Base-by-base conservation (phyloP, 176 grass and related monocot genomes). In the Aegilops bicornis region DNA sequence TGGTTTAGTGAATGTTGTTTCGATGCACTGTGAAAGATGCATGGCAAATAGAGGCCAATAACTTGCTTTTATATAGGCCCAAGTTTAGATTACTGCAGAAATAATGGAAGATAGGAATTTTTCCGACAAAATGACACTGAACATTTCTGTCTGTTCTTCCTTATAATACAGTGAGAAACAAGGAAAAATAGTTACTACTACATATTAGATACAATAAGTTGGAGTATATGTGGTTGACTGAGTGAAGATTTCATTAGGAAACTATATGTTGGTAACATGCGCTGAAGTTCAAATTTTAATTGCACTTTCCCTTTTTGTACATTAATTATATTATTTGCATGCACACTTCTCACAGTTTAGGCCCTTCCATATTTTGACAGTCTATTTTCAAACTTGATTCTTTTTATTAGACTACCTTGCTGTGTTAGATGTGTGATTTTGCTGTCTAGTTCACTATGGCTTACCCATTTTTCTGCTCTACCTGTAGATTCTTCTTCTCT, bases 401-500 rank as follows among this genome's bases (percentile, higher is more conserved):
- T 13, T 64, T 47, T 77, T 86, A 82, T 33, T 54, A 65, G 31
- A 27, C 64, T 54, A 67, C 30, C 30, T 69, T 70, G 62, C 13
- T 71, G 30, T 39, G 45, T 64, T 67, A 35, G 24, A 14, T 87
- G 56, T 80, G 52, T 2, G 17, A 58, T 64, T 85, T 72, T 82
- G 29, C 19, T 54, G 27, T 17, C 67, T 69, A 66, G 39, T 65
- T 79, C 13, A 16, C 65, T 37, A 47, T 82, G 68, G 69, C 76
- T 84, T 67, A 69, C 70, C 31, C 29, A 54, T 83, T 48, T 80
- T 88, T 79, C 83, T 79, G 60, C 29, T 91, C 90, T 63, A 10
- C 37, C 78, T 95, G 80, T 84, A 98, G 95, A 78, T 95, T 88
- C 65, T 93, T 83, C 88, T 98, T 95, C 90, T 98, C 42, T 77